Evolutionary conservation across 2,329 filamentous ascomycete species (phyloP).

Genomic region (Cercospora sesami): DNA sequence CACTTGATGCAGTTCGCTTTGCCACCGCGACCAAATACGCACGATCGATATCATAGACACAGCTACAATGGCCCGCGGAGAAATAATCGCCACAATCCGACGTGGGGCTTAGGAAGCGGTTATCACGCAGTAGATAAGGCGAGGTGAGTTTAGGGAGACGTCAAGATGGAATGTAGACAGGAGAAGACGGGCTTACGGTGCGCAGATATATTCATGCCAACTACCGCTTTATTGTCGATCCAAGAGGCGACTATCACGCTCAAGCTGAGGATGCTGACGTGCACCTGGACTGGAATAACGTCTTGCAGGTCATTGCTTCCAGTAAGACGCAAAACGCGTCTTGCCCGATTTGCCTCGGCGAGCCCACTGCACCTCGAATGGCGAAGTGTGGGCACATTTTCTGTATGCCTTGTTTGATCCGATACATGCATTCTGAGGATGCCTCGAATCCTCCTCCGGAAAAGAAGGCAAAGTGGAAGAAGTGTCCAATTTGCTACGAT

Average conservation of each 20-base stretch:
- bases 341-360: constrained; percentile 92
- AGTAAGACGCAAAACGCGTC: constrained; percentile 82
- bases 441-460: constrained; percentile 64
- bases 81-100: constrained; percentile 64
- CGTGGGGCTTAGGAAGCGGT: constrained; percentile 83
- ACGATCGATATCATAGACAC: constrained; percentile 50
- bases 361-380: constrained; percentile 92
- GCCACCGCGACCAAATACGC: constrained; percentile 67
- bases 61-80: constrained; percentile 44
- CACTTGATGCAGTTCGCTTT: constrained; percentile 91
- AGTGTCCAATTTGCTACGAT: constrained; percentile 95
- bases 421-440: constrained; percentile 88
- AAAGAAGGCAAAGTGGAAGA: constrained; percentile 80
- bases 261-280: constrained; percentile 86
- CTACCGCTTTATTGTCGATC: constrained; percentile 93
- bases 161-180: not conserved
- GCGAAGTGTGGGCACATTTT: constrained; percentile 97
- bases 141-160: constrained; percentile 54
- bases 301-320: constrained; percentile 89
- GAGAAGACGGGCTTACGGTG: constrained; percentile 20
- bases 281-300: constrained; percentile 84
- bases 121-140: constrained; percentile 91
- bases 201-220: constrained; percentile 86
- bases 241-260: constrained; percentile 72
- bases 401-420: constrained; percentile 86